Evolutionary conservation across 495 filamentous ascomycete genomes (phyloP), one percentile per base, ranked within the genome.

Genomic region (Melanomma pulvis-pyrius): DNA sequence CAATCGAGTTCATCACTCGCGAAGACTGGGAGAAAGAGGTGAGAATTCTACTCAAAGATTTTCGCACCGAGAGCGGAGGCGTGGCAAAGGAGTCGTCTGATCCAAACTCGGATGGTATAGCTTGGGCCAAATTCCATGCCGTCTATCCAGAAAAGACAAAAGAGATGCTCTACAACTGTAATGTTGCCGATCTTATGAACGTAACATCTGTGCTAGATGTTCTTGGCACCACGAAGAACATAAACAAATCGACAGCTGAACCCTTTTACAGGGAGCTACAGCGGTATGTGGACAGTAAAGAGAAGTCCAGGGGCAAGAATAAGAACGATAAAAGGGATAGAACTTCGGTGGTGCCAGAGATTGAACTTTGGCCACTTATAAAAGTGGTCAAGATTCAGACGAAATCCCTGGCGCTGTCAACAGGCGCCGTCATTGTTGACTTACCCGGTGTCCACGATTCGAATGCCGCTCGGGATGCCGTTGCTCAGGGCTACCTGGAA

Each of bases 341-440:
- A 52, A 63, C 74, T 34, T 66, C 74, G 62, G 73, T 67, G 46
- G 36, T 22, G 8, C n/a, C 17, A 9, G 13, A 68, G 1, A 84
- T 85, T 73, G 82, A 84, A 26, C 84, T 79, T 44, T 91, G 87
- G 88, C 89, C 89, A 1, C 72, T 92, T 17, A 84, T 91, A 51
- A 84, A 85, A 55, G 83, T 87, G 19, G 86, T 91, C 34, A 79
- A 78, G 57, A 76, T 91, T 21, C 88, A 84, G 59, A 76, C 81
- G 26, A 88, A 84, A 71, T 76, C 84, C 2, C 53, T 76, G 4
- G 82, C 81, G 8, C 74, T 91, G 11, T 77, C 81, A 6, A 87
- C 85, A 12, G 88, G 88, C 2, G 81, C 84, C 1, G 82, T 87
- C 2, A 77, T 92, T 22, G 87, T 90, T 12, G 88, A 91, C 73